Evolutionary conservation across 805 yeast species (phyloP), one percentile per base, ranked within the genome.

Genomic region (Yarrowia bubula): DNA sequence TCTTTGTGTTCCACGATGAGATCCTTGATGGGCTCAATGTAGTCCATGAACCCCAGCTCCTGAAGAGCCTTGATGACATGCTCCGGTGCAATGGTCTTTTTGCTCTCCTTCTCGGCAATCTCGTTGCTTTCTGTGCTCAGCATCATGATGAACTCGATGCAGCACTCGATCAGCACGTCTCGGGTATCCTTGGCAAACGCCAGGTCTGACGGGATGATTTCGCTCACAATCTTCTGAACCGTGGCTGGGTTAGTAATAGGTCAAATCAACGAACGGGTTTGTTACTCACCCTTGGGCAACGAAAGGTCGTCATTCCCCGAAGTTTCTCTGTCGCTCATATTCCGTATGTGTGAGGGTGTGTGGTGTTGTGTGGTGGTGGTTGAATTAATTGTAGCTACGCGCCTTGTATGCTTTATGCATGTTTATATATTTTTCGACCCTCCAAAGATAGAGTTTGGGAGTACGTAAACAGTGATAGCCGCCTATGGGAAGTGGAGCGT

Each of bases 31-130:
- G 90, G 87, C 39, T 88, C 92, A 61, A 95, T 81, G 75, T 93
- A 95, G 66, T 90, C 92, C 33, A 82, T 82, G 75, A 91, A 95
- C 32, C 96, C 99, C 65, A 95, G 80, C 71, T 89, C 96, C 67
- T 84, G 86, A 50, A 95, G 78, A 0, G 98, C 98, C 72, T 87
- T 89, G 68, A 93, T 83, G 42, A 95, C 98, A 74, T 95, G 99
- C 74, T 95, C 99, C 1, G 96, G 88, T 0, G 97, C 96, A 48
- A 95, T 95, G 1, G 99, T 95, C 76, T 95, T 95, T 76, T 95
- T 95, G 64, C 96, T 86, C 74, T 95, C 99, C 71, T 88, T 89
- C 71, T 95, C 98, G 0, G 98, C 98, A 69, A 95, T 92, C 68
- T 95, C 98, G 71, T 93, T 92, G 65, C 93, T 88, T 77, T 92